Evolutionary conservation across 164 flowering plant species (phyloP).

Genomic region (Warburgia ugandensis): DNA sequence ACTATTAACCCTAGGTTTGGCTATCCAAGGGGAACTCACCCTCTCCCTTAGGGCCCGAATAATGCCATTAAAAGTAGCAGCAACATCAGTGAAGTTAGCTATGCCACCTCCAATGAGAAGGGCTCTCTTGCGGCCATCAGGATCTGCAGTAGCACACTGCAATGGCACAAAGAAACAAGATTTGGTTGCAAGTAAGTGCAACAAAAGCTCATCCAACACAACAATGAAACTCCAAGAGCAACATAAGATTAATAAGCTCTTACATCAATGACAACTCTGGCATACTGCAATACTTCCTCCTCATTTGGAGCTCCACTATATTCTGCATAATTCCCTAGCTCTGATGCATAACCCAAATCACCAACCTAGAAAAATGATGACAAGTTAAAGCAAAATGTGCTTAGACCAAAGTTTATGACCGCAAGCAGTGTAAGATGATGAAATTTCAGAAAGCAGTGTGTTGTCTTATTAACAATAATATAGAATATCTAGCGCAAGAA

Average conservation of each 20-base stretch:
- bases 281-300: slow-evolving; percentile 91
- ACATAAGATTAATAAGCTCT: slow-evolving; percentile 13
- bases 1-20: not conserved
- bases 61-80: slow-evolving; percentile 84
- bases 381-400: not conserved
- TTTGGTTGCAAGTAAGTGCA: not conserved
- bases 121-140: slow-evolving; percentile 85
- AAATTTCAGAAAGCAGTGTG: not conserved
- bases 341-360: slow-evolving; percentile 82
- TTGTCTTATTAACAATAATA: too few relatives aligned
- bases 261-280: slow-evolving; percentile 88
- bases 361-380: slow-evolving; percentile 51
- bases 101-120: slow-evolving; percentile 91
- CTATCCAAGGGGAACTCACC: slow-evolving; percentile 2
- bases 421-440: not conserved
- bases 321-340: slow-evolving; percentile 93
- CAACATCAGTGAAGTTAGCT: slow-evolving; percentile 92
- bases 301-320: slow-evolving; percentile 97
- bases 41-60: slow-evolving; percentile 51
- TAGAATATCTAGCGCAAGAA: too few relatives aligned
- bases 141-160: slow-evolving; percentile 80
- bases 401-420: not conserved
- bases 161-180: not conserved
- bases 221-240: not conserved
- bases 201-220: too few relatives aligned